Evolutionary conservation across 352 stramenopile genomes (phyloP).

Genomic region (Globisporangium nodosum): DNA sequence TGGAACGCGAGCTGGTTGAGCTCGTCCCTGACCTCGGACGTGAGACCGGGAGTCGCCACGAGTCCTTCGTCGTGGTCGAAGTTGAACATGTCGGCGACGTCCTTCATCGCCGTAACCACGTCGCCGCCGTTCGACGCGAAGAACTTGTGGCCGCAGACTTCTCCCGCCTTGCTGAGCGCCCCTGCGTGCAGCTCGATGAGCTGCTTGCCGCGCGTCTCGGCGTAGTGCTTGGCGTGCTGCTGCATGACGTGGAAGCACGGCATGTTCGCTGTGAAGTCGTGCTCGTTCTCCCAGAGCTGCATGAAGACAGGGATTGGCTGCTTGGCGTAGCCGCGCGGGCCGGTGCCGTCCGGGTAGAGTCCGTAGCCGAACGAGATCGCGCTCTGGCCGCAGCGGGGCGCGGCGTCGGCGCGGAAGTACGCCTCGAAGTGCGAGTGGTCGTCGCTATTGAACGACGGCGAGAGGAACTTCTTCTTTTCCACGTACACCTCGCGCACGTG

Average conservation of each 20-base stretch:
- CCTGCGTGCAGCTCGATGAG: conserved; percentile 38
- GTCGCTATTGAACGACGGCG: conserved; percentile 58
- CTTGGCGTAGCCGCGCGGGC: conserved; percentile 42
- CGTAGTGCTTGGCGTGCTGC: conserved; percentile 47
- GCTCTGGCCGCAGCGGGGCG: conserved; percentile 65
- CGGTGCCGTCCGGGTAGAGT: conserved; percentile 63
- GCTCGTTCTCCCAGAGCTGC: conserved; percentile 74
- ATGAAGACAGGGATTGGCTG: conserved; percentile 76
- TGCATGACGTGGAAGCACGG: conserved; percentile 59
- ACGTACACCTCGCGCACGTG: conserved; percentile 77
- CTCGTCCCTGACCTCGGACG: conserved; percentile 31
- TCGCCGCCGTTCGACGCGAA: conserved; percentile 26
- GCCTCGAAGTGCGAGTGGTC: conserved; percentile 57
- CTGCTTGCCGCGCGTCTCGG: conserved; percentile 22
- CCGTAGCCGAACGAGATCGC: conserved; percentile 62
- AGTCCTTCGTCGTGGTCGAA: conserved; percentile 65
- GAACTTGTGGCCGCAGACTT: conserved; percentile 49
- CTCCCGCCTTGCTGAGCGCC: conserved; percentile 25
- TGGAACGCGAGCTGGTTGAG: conserved; percentile 61
- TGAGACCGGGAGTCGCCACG: conserved; percentile 37
- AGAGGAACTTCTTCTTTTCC: conserved; percentile 51
- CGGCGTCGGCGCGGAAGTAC: conserved; percentile 69
- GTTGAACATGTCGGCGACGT: conserved; percentile 68
- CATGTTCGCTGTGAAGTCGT: conserved; percentile 69
- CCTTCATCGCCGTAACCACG: conserved; percentile 58